A percentile compares a stretch with the other conserved stretches of the same genome.
Conservation (phyloP, 257 asterid species). For the Jasminum sambac region DNA sequence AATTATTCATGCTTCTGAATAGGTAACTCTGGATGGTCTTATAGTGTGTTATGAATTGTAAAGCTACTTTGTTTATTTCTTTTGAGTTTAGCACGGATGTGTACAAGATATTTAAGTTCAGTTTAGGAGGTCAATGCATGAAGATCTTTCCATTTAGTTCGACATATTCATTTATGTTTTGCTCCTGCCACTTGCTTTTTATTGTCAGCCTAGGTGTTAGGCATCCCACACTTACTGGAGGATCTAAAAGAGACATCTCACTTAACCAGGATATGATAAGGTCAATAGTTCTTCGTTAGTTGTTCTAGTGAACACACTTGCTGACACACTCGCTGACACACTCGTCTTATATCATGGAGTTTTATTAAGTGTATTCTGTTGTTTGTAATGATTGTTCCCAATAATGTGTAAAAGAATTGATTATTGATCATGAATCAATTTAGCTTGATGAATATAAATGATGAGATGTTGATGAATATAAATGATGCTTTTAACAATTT, state of each 20-base stretch:
- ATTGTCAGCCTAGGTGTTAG: not conserved
- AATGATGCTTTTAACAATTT: constrained; percentile 9
- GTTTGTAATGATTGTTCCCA: not conserved
- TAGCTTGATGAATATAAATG: not conserved
- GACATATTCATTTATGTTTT: not conserved
- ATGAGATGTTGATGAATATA: not conserved
- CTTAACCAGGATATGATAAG: constrained; percentile 12
- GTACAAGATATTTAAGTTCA: not conserved
- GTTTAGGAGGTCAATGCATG: not conserved
- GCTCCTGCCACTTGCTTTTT: constrained; percentile 10
- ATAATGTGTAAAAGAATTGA: not conserved
- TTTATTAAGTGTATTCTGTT: not conserved
- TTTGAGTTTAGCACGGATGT: not conserved
- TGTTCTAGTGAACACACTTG: constrained; percentile 15
- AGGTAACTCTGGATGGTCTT: not conserved
- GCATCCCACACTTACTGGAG: constrained; percentile 9
- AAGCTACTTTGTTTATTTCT: not conserved
- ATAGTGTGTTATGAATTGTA: not conserved
- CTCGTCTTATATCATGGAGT: not conserved
- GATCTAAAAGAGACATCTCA: constrained; percentile 10
- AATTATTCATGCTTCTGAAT: not conserved
- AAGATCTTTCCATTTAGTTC: not conserved
- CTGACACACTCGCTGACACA: constrained; percentile 3
- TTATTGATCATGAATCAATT: constrained; percentile 7
- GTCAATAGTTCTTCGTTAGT: constrained; percentile 5